phyloP scores from a whole-genome alignment of 2,329 filamentous ascomycete genomes.

The Cladosporium sp. region DNA sequence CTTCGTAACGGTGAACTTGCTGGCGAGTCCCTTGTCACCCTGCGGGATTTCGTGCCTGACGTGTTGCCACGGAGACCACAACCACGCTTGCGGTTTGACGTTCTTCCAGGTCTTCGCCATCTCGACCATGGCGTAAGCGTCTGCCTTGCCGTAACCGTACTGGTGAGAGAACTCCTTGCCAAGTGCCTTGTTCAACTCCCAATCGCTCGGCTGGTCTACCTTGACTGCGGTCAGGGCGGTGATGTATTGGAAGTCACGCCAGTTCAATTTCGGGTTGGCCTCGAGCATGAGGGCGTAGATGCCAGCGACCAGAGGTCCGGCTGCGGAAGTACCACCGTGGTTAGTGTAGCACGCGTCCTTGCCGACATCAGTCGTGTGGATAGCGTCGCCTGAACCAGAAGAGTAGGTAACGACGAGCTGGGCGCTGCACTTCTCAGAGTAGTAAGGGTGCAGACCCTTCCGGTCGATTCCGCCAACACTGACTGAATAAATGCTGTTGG shows the following conservation, averaged over 20 bases:
- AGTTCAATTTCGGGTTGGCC: conserved; percentile 77
- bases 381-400: conserved; percentile 79
- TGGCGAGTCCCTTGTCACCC: conserved; percentile 70
- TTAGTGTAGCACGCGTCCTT: conserved; percentile 64
- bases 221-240: conserved; percentile 78
- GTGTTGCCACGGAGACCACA: conserved; percentile 86
- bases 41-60: conserved; percentile 82
- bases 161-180: conserved; percentile 89
- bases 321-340: conserved; percentile 95
- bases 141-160: conserved; percentile 92
- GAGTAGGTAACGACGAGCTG: conserved; percentile 95
- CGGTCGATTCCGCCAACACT: conserved; percentile 90
- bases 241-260: conserved; percentile 93
- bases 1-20: conserved; percentile 72
- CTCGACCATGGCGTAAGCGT: conserved; percentile 79
- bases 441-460: conserved; percentile 83
- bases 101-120: conserved; percentile 76
- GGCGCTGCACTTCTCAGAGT: conserved; percentile 93
- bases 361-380: conserved; percentile 95
- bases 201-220: conserved; percentile 69
- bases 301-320: conserved; percentile 85
- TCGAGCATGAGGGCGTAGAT: conserved; percentile 85
- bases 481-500: conserved; percentile 98
- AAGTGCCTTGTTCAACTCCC: conserved; percentile 67
- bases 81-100: conserved; percentile 95